These are phyloP conservation scores for Skeletonema grethae DNA, from an alignment of 108 stramenopile genomes.

Conservation along the genomic window DNA sequence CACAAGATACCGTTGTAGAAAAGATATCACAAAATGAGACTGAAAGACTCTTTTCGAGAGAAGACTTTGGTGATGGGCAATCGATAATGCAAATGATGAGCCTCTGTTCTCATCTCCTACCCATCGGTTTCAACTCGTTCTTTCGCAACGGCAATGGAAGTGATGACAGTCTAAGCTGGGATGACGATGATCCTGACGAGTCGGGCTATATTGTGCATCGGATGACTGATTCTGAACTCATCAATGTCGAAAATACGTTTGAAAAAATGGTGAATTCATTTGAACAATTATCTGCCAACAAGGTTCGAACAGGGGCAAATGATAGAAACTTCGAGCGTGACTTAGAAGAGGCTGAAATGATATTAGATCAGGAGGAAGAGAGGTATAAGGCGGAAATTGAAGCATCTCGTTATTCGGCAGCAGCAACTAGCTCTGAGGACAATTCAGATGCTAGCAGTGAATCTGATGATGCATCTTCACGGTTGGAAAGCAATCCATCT, in stretches of 20 bases:
- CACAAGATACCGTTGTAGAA: conserved; percentile 4
- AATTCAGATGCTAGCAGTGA: conserved; percentile 29
- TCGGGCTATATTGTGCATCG: conserved; percentile 77
- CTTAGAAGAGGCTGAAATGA: conserved; percentile 65
- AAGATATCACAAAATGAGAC: conserved; percentile 12
- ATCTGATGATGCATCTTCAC: conserved; percentile 20
- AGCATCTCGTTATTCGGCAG: not conserved
- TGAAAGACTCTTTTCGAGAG: conserved; percentile 16
- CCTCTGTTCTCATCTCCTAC: conserved; percentile 75
- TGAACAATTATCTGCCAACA: conserved; percentile 44
- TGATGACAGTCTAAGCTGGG: conserved; percentile 56
- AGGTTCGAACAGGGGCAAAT: conserved; percentile 18
- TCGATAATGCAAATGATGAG: conserved; percentile 69
- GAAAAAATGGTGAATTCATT: conserved; percentile 61
- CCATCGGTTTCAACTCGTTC: conserved; percentile 54
- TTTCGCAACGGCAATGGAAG: conserved; percentile 9
- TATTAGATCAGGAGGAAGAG: conserved; percentile 61
- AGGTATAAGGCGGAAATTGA: conserved; percentile 24
- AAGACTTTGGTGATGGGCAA: conserved; percentile 29
- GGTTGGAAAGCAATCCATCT: not conserved
- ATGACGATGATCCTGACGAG: conserved; percentile 79
- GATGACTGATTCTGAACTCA: conserved; percentile 61
- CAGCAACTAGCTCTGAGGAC: conserved; percentile 17
- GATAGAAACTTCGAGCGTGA: conserved; percentile 77
- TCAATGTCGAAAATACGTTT: conserved; percentile 69